Evolutionary conservation across 148 eudicot species (phyloP), one percentile per base, ranked within the genome.

Genomic region (Vaccinium darrowii): DNA sequence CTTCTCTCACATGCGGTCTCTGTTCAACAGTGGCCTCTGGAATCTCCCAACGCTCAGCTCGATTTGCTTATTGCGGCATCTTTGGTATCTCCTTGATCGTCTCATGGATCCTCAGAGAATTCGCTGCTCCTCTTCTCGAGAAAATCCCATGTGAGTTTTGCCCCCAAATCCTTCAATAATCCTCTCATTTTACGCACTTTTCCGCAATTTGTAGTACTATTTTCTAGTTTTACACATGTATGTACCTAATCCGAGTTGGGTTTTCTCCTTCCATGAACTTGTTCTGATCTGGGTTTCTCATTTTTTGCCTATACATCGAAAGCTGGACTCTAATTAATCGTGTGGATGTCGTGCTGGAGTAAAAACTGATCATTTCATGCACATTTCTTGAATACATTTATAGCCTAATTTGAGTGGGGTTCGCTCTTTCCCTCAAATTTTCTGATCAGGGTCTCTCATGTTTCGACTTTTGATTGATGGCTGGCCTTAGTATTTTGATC

Each of bases 101-200:
- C 67, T 93, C 99, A 49, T 97, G 99, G 99, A 76, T 97, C 82
- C 96, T 97, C 81, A 81, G 99, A 63, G 98, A 97, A 92, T 87
- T 94, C 67, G 96, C 82, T 27, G 86, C 95, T 58, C 99, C 99
- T 62, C 92, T 97, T 43, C 80, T 97, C 69, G 81, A 94, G 84
- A 84, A 93, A 81, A 53, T 94, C 63, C 89, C 99, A n/a, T 97
- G 99, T 97, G 81, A 81, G 85, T 86, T 23, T 67, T n/a, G 54
- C 65, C 73, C 39, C 36, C 12, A 19, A 33, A 27, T 53, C 21
- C 39, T 12, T 74, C 75, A 5, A 9, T 39, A 23, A 25, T 83
- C 82, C 49, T 50, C 18, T 80, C 8, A 1, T 58, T 56, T 73
- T 67, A 8, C 13, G 14, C 13, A 4, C 11, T 1, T 84, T 1